A percentile compares a stretch with the other conserved stretches of the same genome.
Evolutionary conservation across 2,329 filamentous ascomycete genomes (phyloP).

Genomic region (Hypoxylon sp.): DNA sequence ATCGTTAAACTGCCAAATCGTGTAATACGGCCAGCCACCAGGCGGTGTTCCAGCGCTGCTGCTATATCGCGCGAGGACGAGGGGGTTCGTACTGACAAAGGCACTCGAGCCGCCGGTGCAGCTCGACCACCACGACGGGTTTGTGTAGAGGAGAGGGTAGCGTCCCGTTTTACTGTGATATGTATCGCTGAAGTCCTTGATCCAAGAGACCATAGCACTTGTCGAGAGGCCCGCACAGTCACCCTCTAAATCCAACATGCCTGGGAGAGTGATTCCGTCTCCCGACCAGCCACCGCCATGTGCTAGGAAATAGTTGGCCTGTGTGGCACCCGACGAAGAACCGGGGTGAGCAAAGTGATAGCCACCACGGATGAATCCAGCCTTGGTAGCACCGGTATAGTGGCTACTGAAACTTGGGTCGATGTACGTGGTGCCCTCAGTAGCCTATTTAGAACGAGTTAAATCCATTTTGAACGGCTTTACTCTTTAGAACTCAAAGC

Average conservation of each 20-base stretch:
- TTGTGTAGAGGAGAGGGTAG: constrained; percentile 68
- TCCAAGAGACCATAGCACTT: constrained; percentile 66
- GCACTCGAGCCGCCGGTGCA: constrained; percentile 66
- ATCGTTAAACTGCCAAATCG: constrained; percentile 69
- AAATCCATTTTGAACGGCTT: neutral
- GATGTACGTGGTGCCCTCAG: constrained; percentile 65
- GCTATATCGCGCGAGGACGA: constrained; percentile 64
- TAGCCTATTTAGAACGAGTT: constrained; percentile 58
- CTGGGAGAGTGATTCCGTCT: constrained; percentile 69
- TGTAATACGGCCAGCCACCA: constrained; percentile 67
- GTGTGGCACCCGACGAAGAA: constrained; percentile 60
- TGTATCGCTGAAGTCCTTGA: constrained; percentile 66
- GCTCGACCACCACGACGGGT: constrained; percentile 66
- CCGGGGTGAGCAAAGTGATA: constrained; percentile 70
- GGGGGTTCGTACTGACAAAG: constrained; percentile 63
- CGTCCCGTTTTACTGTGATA: constrained; percentile 63
- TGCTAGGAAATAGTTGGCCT: constrained; percentile 67
- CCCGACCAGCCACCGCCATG: constrained; percentile 68
- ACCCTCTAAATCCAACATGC: constrained; percentile 70
- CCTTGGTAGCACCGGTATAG: constrained; percentile 65
- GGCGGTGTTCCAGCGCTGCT: constrained; percentile 61
- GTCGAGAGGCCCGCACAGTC: constrained; percentile 63
- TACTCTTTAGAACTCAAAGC: neutral
- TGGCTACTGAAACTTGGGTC: constrained; percentile 63
- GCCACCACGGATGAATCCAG: constrained; percentile 67